Percentiles rank a stretch among this genome's conserved stretches.
These are phyloP conservation scores for Hydnomerulius pinastri DNA, from an alignment of 768 basidiomycete species.

Conservation along the genomic window DNA sequence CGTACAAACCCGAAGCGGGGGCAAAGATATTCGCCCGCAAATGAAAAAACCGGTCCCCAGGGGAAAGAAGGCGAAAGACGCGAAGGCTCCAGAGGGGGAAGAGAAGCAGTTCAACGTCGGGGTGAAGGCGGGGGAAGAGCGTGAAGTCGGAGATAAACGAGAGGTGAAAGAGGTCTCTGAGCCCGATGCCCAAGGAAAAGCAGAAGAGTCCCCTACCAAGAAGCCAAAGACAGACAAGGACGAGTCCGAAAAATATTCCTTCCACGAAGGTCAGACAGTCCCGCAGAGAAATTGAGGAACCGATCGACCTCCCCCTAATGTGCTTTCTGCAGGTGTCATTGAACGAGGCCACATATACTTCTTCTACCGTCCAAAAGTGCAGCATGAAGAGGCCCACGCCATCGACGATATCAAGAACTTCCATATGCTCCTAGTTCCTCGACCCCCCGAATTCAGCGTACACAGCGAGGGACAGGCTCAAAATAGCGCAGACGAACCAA, in stretches of 20 bases:
- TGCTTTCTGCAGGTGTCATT: constrained; percentile 45
- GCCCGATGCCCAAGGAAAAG: constrained; percentile 20
- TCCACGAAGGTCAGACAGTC: constrained; percentile 14
- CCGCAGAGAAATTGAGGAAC: too few relatives aligned
- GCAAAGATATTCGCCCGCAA: background rate
- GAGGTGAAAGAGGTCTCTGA: constrained; percentile 20
- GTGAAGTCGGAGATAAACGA: constrained; percentile 26
- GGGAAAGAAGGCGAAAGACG: background rate
- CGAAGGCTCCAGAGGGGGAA: constrained; percentile 8
- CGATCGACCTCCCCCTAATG: background rate
- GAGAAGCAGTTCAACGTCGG: constrained; percentile 28
- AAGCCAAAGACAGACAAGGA: constrained; percentile 18
- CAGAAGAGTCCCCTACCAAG: constrained; percentile 6
- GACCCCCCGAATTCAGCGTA: constrained; percentile 45
- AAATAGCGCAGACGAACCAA: constrained; percentile 24
- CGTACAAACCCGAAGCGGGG: constrained; percentile 11
- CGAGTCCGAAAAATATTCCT: constrained; percentile 18
- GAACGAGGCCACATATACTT: constrained; percentile 66
- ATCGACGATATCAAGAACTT: constrained; percentile 60
- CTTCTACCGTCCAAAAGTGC: constrained; percentile 61
- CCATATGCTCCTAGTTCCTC: constrained; percentile 61
- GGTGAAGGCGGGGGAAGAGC: constrained; percentile 27
- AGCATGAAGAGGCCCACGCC: constrained; percentile 52
- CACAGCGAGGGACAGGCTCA: constrained; percentile 12
- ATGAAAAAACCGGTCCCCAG: background rate